These are phyloP conservation scores for Zygnema circumcarinatum DNA, from an alignment of 139 green algal species.

Conservation along the genomic window DNA sequence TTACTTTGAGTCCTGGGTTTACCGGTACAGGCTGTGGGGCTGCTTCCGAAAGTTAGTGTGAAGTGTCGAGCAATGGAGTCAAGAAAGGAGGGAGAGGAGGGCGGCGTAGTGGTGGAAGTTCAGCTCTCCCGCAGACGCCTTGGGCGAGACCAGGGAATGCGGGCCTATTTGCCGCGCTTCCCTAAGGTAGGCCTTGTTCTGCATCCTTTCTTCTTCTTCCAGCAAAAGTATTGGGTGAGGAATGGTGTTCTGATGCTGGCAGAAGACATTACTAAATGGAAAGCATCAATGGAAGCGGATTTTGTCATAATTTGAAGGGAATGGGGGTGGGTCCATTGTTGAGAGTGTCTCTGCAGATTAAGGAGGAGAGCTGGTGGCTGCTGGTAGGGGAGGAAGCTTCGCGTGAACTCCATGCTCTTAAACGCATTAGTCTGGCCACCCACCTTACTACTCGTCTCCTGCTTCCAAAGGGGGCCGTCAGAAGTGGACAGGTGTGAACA, in stretches of 20 bases:
- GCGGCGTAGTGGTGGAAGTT: conserved; percentile 33
- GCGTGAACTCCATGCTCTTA: conserved; percentile 82
- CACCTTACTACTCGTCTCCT: conserved; percentile 28
- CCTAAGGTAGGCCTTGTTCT: conserved; percentile 72
- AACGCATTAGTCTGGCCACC: conserved; percentile 76
- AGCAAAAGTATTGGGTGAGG: no score
- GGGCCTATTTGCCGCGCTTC: conserved; percentile 81
- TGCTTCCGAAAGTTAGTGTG: conserved; percentile 11
- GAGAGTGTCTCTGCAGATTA: no score
- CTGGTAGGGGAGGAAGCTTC: conserved; percentile 71
- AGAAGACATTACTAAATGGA: no score
- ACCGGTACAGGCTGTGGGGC: neutral
- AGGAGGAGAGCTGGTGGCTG: conserved; percentile 97
- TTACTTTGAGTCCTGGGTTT: no score
- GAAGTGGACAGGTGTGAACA: neutral
- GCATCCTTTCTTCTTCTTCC: neutral
- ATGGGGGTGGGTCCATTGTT: no score
- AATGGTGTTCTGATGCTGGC: no score
- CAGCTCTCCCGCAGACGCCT: neutral
- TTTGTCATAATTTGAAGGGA: no score
- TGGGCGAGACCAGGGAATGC: conserved; percentile 17
- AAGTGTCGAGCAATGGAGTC: neutral
- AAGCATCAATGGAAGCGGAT: no score
- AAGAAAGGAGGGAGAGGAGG: neutral
- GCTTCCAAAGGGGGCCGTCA: no score